These are phyloP conservation scores for Metschnikowia koreensis DNA, from an alignment of 805 yeast species.

Conservation along the genomic window DNA sequence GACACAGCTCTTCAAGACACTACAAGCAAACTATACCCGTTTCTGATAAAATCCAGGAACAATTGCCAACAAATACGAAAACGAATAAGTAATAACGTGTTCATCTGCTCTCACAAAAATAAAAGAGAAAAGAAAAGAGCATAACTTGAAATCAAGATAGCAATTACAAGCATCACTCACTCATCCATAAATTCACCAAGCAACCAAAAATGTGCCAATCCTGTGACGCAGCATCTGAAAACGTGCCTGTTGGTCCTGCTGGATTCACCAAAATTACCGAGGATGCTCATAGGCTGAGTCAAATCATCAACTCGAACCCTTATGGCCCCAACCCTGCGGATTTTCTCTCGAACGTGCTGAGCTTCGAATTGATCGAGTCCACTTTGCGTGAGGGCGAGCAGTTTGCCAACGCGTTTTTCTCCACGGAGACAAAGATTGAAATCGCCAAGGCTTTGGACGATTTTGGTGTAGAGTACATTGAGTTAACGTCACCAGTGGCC, in stretches of 20 bases:
- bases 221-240: neutral
- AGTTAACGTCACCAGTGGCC: slow-evolving; percentile 96
- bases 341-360: slow-evolving; percentile 82
- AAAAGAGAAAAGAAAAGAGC: too few species aligned
- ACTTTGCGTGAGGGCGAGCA: slow-evolving; percentile 98
- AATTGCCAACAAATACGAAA: neutral
- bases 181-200: neutral
- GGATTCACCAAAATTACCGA: slow-evolving; percentile 39
- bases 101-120: too few species aligned
- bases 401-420: slow-evolving; percentile 94
- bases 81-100: too few species aligned
- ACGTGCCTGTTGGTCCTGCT: slow-evolving; percentile 19
- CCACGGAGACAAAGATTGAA: slow-evolving; percentile 91
- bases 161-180: too few species aligned
- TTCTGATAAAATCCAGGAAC: neutral
- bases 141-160: too few species aligned
- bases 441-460: slow-evolving; percentile 97
- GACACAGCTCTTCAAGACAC: neutral
- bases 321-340: slow-evolving; percentile 96
- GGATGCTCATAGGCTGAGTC: slow-evolving; percentile 28
- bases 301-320: slow-evolving; percentile 53
- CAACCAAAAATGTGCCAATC: slow-evolving; percentile 4
- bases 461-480: slow-evolving; percentile 97
- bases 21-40: neutral
- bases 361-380: slow-evolving; percentile 89